Base-by-base conservation (phyloP, 208 protist genomes). In the Lotmaria passim region DNA sequence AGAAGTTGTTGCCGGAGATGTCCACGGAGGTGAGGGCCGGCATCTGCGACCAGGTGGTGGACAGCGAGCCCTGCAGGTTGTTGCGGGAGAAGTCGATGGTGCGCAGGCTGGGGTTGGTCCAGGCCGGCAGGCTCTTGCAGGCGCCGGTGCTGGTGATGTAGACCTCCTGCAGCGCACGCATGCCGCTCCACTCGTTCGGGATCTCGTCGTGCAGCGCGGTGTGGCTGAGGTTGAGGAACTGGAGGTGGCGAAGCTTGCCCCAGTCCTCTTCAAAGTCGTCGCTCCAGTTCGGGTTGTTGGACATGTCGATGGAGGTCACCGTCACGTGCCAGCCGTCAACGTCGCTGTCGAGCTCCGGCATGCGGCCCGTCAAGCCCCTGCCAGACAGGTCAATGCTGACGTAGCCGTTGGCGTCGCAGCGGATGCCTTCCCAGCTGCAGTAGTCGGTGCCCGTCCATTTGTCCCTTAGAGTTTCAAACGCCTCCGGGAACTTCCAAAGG, bases 1-100 rank as follows among this genome's bases (percentile, higher is more conserved):
- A 63, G 57, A 63, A 63, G 57, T 28, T 30, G 57, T 63, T 63
- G 53, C 43, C 47, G 51, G 8, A 43, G 53, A 79, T 55, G 64
- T 72, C 51, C 7, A 78, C 51, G 58, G 8, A 43, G n/a, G 46
- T 46, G 34, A 78, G 72, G 23, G 2, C 36, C 10, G 50, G 31
- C 48, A 78, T 72, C 7, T 3, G 3, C 12, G 34, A 2, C 72
- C 72, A 78, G 23, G 65, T 52, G 39, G 1, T 17, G n/a, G 36
- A n/a, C 33, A 77, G 55, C 10, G 15, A 14, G n/a, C 71, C 71
- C 23, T 21, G 10, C 51, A 78, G 26, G 34, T 65, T 33, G 64
- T 67, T 72, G 50, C 68, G 21, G 50, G 26, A 51, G 19, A 78
- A n/a, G 30, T 78, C 64, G 12, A 64, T 26, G 34, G 2, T 31